A percentile compares a stretch with the other conserved stretches of the same genome.
phyloP scores from a whole-genome alignment of 2,329 filamentous ascomycete genomes.

The Colletotrichum eremochloae region DNA sequence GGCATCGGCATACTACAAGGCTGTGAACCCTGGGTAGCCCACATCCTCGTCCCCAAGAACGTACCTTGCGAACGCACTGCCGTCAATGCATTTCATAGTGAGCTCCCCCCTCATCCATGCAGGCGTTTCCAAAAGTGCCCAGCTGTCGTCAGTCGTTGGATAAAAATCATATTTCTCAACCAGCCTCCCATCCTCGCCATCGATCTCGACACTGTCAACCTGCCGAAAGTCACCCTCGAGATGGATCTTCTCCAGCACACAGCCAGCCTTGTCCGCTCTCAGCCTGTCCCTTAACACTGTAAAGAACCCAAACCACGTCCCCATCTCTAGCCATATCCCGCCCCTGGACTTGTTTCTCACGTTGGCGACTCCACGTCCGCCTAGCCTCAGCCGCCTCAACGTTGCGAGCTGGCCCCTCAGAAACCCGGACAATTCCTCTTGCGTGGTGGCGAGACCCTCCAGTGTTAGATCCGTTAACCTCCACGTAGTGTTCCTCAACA shows the following conservation, averaged over 20 bases:
- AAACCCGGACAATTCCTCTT: conserved; percentile 3
- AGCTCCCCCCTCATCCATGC: neutral
- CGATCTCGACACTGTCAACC: neutral
- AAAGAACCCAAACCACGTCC: conserved; percentile 17
- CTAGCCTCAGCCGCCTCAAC: conserved; percentile 7
- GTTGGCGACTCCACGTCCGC: neutral
- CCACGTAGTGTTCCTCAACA: neutral
- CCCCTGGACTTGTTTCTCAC: conserved; percentile 9
- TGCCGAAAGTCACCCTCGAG: conserved; percentile 25
- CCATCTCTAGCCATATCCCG: conserved; percentile 1
- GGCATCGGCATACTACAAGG: neutral
- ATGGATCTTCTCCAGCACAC: conserved; percentile 8
- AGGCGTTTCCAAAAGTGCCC: conserved; percentile 1
- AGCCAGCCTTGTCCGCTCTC: neutral
- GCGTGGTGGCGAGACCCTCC: conserved; percentile 1
- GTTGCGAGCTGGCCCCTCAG: neutral
- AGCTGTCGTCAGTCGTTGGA: conserved; percentile 6
- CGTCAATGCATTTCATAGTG: neutral
- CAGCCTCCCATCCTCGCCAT: neutral
- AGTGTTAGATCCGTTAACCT: conserved; percentile 11
- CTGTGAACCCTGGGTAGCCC: neutral
- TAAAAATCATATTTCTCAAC: conserved; percentile 14
- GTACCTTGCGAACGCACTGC: neutral
- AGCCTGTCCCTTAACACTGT: neutral
- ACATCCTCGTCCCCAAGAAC: conserved; percentile 5